Base-by-base conservation (phyloP, 208 protist genomes). In the Crithidia sp. region DNA sequence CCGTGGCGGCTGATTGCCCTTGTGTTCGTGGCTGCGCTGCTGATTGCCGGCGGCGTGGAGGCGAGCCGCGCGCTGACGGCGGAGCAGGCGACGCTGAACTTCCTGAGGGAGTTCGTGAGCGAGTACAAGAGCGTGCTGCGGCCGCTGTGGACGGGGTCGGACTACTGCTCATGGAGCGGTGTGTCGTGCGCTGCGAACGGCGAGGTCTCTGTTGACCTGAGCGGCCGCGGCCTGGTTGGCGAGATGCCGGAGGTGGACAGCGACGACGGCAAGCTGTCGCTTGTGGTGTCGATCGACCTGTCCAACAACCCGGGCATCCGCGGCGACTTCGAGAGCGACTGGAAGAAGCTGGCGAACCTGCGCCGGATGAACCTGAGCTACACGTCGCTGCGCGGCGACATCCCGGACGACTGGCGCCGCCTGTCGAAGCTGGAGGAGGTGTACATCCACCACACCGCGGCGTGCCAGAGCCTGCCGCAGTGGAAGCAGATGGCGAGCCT, bases 131-230 rank as follows among this genome's bases (percentile, higher is more conserved):
- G 43, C 28, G 57, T 56, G 40, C 61, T 83, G 75, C 39, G 17
- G 37, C 47, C 54, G 54, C 40, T 44, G 53, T 79, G 78, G 72
- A 67, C 67, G 3, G 72, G 67, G 41, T 47, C 44, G 16, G 40
- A 72, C 62, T 79, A 72, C 72, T 83, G 78, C 78, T 17, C 63
- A 19, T 76, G 73, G 56, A 40, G 16, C 19, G 54, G 65, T 17
- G 72, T 83, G 47, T 57, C 65, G 55, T 83, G 66, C 54, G 62
- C 77, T 49, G 62, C 61, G 49, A 71, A 75, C 56, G 66, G 61
- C 59, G 67, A 74, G 28, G 72, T 71, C 55, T 60, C 64, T 17
- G 70, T 78, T 13, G 39, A 64, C 55, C 63, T 73, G 57, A 54
- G 56, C 36, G 62, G 54, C 56, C 52, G 58, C 59, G 17, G 64